Evolutionary conservation across 2,329 filamentous ascomycete species (phyloP).

Genomic region (Penicillium capsulatum): DNA sequence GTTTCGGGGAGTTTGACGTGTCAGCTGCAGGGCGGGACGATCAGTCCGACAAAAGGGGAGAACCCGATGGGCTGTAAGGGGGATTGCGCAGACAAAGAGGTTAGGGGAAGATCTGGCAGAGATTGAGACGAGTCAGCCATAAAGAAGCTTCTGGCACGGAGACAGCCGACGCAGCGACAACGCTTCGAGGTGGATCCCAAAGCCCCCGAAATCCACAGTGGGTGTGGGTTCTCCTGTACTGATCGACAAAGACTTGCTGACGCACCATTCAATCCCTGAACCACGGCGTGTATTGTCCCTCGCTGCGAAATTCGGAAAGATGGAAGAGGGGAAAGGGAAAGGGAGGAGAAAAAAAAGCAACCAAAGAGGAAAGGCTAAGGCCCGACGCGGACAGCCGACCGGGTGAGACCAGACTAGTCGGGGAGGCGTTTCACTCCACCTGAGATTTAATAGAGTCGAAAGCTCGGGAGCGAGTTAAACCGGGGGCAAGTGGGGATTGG

Average conservation of each 20-base stretch:
- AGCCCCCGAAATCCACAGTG: conserved; percentile 22
- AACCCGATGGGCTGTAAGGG: conserved; percentile 12
- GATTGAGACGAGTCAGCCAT: conserved; percentile 13
- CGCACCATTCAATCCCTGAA: too few species aligned
- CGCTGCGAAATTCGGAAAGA: background rate
- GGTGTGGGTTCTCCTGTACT: too few species aligned
- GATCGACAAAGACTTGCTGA: too few species aligned
- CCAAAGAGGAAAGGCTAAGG: conserved; percentile 1
- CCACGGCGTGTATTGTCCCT: too few species aligned
- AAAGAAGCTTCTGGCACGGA: conserved; percentile 21
- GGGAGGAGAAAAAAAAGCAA: background rate
- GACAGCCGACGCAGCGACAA: conserved; percentile 11
- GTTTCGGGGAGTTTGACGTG: conserved; percentile 15
- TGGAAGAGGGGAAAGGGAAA: background rate
- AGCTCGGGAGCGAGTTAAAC: too few species aligned
- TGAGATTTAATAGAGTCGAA: conserved; percentile 9
- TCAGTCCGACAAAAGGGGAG: conserved; percentile 8
- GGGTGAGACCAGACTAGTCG: too few species aligned
- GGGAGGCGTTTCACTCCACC: conserved; percentile 10
- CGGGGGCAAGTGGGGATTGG: background rate
- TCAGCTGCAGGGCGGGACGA: conserved; percentile 18
- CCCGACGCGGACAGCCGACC: too few species aligned
- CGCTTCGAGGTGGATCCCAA: conserved; percentile 24
- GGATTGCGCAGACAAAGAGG: conserved; percentile 3
- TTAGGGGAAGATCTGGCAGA: conserved; percentile 12